Percentiles rank a stretch among this genome's conserved stretches.
Evolutionary conservation across 1,284 basidiomycete genomes (phyloP).

Genomic region (Leccinum huronense): DNA sequence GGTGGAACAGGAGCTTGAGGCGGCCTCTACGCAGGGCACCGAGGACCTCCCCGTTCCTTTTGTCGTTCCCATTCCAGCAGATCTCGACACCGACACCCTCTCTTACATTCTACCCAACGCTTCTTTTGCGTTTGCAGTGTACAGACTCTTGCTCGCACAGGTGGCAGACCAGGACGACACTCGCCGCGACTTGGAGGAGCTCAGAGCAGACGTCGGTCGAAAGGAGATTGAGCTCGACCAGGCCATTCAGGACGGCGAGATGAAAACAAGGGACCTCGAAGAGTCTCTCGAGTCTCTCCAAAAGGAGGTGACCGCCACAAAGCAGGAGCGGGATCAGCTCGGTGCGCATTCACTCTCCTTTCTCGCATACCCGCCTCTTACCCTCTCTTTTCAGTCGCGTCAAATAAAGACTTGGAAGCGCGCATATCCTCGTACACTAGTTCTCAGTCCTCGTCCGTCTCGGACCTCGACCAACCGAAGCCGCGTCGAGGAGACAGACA

Average conservation of each 20-base stretch:
- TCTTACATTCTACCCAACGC: slow-evolving; percentile 52
- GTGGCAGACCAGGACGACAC: slow-evolving; percentile 51
- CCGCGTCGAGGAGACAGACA: slow-evolving; percentile 67
- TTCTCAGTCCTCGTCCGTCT: slow-evolving; percentile 57
- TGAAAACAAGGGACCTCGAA: slow-evolving; percentile 54
- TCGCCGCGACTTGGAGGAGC: slow-evolving; percentile 61
- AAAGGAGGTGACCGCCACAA: slow-evolving; percentile 52
- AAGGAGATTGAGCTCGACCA: slow-evolving; percentile 79
- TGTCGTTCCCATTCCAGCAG: slow-evolving; percentile 46
- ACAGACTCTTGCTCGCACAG: slow-evolving; percentile 59
- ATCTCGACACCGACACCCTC: slow-evolving; percentile 61
- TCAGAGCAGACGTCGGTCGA: slow-evolving; percentile 59
- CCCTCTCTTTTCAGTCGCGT: slow-evolving; percentile 41
- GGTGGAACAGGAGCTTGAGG: slow-evolving; percentile 31
- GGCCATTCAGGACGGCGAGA: slow-evolving; percentile 70
- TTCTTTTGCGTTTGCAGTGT: slow-evolving; percentile 56
- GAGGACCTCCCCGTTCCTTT: slow-evolving; percentile 33
- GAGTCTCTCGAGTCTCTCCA: slow-evolving; percentile 47
- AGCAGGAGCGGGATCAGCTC: slow-evolving; percentile 62
- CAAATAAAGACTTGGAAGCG: slow-evolving; percentile 51
- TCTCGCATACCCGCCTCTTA: slow-evolving; percentile 8
- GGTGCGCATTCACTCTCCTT: slow-evolving; percentile 41
- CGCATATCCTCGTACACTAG: slow-evolving; percentile 53
- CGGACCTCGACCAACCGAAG: slow-evolving; percentile 56
- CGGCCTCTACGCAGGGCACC: slow-evolving; percentile 36